A percentile compares a stretch with the other conserved stretches of the same genome.
Evolutionary conservation across 345 rosid genomes (phyloP).

Genomic region (Populus nigra): DNA sequence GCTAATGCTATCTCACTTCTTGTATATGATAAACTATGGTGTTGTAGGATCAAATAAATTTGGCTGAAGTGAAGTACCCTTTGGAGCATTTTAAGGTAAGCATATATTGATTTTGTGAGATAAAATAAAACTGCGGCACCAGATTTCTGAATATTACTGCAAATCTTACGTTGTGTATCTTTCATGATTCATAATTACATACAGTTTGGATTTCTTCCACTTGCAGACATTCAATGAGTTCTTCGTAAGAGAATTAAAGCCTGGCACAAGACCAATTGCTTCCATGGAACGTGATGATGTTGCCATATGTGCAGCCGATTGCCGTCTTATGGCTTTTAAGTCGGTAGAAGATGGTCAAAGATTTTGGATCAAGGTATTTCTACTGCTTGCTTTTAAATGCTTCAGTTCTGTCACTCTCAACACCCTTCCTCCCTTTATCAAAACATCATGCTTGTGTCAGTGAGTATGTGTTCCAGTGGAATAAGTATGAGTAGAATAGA

Average conservation of each 20-base stretch:
- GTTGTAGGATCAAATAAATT: slow-evolving; percentile 82
- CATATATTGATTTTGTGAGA: neutral
- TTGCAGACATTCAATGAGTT: slow-evolving; percentile 90
- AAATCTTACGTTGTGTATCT: neutral
- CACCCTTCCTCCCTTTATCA: neutral
- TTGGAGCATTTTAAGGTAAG: slow-evolving; percentile 83
- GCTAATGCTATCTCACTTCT: neutral
- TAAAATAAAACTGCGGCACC: neutral
- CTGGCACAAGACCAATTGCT: slow-evolving; percentile 75
- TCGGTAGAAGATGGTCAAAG: slow-evolving; percentile 59
- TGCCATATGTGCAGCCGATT: slow-evolving; percentile 79
- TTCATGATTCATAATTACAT: slow-evolving; percentile 1
- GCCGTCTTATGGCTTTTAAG: slow-evolving; percentile 83
- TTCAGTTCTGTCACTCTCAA: neutral
- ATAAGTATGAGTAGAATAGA: neutral
- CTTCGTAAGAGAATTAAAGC: slow-evolving; percentile 80
- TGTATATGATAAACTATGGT: slow-evolving; percentile 9
- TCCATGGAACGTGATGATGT: slow-evolving; percentile 46
- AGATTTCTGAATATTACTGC: neutral
- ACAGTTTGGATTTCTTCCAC: slow-evolving; percentile 1
- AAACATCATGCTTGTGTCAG: neutral
- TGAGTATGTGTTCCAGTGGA: neutral
- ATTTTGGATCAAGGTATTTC: slow-evolving; percentile 86
- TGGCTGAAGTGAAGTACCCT: slow-evolving; percentile 86
- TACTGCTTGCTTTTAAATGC: neutral